phyloP scores from a whole-genome alignment of 2,329 filamentous ascomycete genomes.

The Pseudocercospora cruenta region DNA sequence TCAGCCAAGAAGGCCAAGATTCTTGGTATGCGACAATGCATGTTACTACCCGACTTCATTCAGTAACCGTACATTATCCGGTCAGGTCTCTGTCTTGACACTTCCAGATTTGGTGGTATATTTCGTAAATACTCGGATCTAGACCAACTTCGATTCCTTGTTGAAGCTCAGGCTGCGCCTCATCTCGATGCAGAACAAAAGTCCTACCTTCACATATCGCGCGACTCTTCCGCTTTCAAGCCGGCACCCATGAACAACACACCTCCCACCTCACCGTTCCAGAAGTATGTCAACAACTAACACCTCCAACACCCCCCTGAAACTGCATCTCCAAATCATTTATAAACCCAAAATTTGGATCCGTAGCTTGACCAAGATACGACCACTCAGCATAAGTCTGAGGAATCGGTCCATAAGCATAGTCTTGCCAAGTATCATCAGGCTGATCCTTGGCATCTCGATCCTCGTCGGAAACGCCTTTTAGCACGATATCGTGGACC shows the following conservation, averaged over 20 bases:
- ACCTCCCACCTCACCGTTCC: too few relatives aligned
- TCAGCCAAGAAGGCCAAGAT: not conserved
- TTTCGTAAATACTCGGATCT: not conserved
- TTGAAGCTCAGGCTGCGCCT: not conserved
- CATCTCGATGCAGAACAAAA: not conserved
- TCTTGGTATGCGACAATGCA: not conserved
- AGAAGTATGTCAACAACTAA: conserved; percentile 18
- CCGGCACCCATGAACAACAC: too few relatives aligned
- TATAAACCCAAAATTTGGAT: conserved; percentile 28
- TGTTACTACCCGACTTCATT: not conserved
- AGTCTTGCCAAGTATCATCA: conserved; percentile 26
- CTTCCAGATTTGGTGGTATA: not conserved
- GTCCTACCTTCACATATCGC: not conserved
- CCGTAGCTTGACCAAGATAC: conserved; percentile 24
- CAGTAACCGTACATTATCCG: not conserved
- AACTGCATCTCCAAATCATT: conserved; percentile 27
- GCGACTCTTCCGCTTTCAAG: not conserved
- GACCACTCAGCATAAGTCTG: conserved; percentile 28
- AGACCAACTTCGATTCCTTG: too few relatives aligned
- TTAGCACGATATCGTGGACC: conserved; percentile 26
- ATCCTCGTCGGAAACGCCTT: conserved; percentile 25
- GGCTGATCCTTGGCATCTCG: conserved; percentile 22
- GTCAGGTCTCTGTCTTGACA: not conserved
- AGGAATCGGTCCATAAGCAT: conserved; percentile 26
- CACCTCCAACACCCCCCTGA: conserved; percentile 18